These are phyloP conservation scores for Sequoiadendron giganteum DNA, from an alignment of 75 land plant genomes.

Conservation along the genomic window DNA sequence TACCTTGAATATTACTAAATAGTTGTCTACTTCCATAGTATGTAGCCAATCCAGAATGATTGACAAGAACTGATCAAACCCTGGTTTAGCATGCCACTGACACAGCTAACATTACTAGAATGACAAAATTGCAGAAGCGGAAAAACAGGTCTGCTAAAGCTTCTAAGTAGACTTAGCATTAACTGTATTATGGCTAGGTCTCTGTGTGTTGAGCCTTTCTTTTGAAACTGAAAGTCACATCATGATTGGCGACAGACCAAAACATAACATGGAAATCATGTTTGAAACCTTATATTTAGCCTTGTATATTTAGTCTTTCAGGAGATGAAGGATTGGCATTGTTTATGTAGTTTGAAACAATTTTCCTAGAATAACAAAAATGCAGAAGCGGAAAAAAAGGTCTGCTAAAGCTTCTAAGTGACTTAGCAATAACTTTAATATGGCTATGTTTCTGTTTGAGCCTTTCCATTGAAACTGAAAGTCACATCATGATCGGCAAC, in stretches of 20 bases:
- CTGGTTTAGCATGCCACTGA: not conserved
- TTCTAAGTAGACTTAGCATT: not conserved
- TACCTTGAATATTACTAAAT: not conserved
- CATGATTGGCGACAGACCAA: not conserved
- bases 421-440: not conserved
- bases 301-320: not conserved
- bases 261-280: not conserved
- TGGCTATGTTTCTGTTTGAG: not conserved
- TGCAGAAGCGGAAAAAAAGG: not conserved
- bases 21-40: not conserved
- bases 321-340: not conserved
- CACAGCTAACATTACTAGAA: not conserved
- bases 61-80: not conserved
- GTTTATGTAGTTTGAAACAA: not conserved
- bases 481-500: not conserved
- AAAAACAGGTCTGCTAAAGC: not conserved
- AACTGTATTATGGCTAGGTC: not conserved
- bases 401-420: not conserved
- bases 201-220: not conserved
- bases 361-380: not conserved
- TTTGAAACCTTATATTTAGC: not conserved
- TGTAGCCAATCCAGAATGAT: not conserved
- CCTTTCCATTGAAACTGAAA: not conserved
- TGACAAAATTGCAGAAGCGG: not conserved
- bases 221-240: not conserved